Conservation (phyloP, 202 grass and related monocot species). For the Zizania palustris region DNA sequence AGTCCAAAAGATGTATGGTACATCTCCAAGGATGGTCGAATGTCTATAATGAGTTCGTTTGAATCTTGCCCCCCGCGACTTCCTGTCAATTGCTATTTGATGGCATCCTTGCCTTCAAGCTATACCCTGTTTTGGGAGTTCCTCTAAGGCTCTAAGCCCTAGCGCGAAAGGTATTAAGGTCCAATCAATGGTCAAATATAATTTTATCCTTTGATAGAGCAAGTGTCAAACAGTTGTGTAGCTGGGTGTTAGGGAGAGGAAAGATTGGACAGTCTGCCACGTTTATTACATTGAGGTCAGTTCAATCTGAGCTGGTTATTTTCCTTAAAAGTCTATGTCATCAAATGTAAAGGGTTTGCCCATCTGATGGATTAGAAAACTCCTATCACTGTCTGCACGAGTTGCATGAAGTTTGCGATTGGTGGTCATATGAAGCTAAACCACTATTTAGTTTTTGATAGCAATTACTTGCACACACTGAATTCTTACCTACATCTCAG, state of each 20-base stretch:
- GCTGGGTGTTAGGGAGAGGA: neutral
- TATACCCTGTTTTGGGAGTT: neutral
- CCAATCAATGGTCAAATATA: neutral
- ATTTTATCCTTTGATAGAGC: neutral
- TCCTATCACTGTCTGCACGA: neutral
- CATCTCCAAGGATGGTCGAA: neutral
- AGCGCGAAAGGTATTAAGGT: neutral
- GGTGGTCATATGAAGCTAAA: slow-evolving; percentile 6
- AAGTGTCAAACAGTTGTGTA: neutral
- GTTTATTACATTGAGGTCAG: neutral
- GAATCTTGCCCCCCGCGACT: neutral
- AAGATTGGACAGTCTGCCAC: neutral
- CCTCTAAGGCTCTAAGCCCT: neutral
- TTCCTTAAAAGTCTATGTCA: neutral
- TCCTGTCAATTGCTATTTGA: neutral
- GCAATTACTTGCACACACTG: neutral
- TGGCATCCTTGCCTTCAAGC: neutral
- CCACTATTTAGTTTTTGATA: neutral
- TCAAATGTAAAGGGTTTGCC: neutral
- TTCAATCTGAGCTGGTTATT: neutral
- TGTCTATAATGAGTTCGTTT: neutral
- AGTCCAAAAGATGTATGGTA: neutral
- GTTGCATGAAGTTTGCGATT: neutral
- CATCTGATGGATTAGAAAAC: neutral
- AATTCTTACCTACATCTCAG: neutral